A percentile compares a stretch with the other conserved stretches of the same genome.
phyloP scores from a whole-genome alignment of 768 basidiomycete genomes.

The Leccinellum luteum region DNA sequence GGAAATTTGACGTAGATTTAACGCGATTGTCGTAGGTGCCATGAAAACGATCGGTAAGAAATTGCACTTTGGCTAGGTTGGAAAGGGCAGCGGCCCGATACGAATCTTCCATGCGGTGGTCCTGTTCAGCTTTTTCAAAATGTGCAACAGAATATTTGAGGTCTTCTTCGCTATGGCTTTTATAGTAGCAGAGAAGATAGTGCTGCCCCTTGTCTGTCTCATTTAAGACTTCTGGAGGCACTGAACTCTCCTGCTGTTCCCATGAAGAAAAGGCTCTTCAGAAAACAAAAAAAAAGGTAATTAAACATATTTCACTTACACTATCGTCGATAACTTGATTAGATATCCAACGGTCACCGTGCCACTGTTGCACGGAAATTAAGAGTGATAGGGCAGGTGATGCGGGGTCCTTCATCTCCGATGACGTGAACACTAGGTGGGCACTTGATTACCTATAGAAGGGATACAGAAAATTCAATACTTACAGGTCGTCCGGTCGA shows the following conservation, averaged over 20 bases:
- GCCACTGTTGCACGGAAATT: neutral
- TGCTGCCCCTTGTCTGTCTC: constrained; percentile 5
- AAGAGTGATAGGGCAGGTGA: neutral
- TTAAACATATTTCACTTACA: neutral
- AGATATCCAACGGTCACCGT: neutral
- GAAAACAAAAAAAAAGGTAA: neutral
- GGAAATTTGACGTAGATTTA: neutral
- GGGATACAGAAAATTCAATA: neutral
- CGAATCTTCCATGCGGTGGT: neutral
- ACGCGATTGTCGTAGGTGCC: neutral
- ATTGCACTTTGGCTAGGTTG: constrained; percentile 14
- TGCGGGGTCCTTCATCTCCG: neutral
- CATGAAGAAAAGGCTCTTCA: neutral
- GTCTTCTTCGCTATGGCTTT: neutral
- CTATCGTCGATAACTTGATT: neutral
- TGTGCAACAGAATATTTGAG: neutral
- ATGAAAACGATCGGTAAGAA: neutral
- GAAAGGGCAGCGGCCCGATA: constrained; percentile 9
- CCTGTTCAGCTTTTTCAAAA: constrained; percentile 2
- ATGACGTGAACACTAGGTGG: neutral
- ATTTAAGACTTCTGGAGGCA: neutral
- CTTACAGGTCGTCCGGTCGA: neutral
- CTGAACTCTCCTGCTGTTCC: neutral
- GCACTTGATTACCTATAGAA: too few relatives aligned
- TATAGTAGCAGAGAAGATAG: neutral